These are phyloP conservation scores for Eimeria maxima DNA, from an alignment of 169 alveolate species.

Conservation along the genomic window DNA sequence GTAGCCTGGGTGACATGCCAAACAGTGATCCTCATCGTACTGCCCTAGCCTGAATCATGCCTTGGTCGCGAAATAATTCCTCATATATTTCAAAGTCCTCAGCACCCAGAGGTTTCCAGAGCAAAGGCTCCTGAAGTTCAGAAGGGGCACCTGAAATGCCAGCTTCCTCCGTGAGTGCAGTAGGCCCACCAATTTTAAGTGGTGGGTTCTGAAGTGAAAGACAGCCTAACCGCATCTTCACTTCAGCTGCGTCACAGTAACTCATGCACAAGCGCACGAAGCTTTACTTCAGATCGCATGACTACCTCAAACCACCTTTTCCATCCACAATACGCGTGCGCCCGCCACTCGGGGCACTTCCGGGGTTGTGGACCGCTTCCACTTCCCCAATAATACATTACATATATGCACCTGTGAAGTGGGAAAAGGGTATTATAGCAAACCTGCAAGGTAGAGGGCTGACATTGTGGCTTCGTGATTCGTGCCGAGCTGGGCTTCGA, in stretches of 20 bases:
- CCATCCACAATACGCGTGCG: neutral
- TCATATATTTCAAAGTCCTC: constrained; percentile 70
- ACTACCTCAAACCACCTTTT: too few relatives aligned
- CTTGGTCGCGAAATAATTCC: constrained; percentile 63
- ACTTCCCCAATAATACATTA: neutral
- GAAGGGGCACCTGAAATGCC: constrained; percentile 53
- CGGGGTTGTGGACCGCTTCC: neutral
- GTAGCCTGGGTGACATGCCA: neutral
- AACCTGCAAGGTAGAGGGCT: constrained; percentile 79
- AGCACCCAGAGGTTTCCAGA: constrained; percentile 72
- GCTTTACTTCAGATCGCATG: neutral
- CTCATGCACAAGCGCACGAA: neutral
- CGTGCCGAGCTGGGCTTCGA: constrained; percentile 76
- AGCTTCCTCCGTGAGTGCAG: neutral
- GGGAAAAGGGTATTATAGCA: neutral
- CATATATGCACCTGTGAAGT: neutral
- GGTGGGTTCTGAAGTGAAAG: constrained; percentile 69
- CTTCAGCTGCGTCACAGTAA: constrained; percentile 53
- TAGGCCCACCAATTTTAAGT: constrained; percentile 50
- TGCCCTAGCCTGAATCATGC: constrained; percentile 69
- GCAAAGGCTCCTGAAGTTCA: constrained; percentile 74
- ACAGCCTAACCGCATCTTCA: constrained; percentile 68
- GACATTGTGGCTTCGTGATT: constrained; percentile 81
- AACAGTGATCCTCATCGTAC: neutral
- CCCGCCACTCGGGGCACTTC: neutral